Evolutionary conservation across 768 basidiomycete species (phyloP), one percentile per base, ranked within the genome.

Genomic region (Hygrophorus pudorinus): DNA sequence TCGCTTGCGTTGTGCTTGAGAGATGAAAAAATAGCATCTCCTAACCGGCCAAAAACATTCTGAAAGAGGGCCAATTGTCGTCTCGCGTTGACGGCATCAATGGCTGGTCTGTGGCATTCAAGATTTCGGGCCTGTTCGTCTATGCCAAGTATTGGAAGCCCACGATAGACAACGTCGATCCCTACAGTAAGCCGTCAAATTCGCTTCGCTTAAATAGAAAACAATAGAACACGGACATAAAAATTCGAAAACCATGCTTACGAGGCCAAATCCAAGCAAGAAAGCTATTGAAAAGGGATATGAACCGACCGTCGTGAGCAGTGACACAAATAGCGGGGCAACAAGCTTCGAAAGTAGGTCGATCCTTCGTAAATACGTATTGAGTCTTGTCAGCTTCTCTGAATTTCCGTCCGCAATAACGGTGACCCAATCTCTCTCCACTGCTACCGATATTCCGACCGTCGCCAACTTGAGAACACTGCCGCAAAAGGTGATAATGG

Each of bases 361-460:
- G 12, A 67, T 65, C 7, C 62, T 61, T 29, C 65, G 50, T 34
- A 68, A 58, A 38, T 53, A 66, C 3, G 71, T 68, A 49, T 76
- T 76, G 17, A 76, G 53, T 13, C 50, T 60, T 1, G 70, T 67
- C 7, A 76, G 59, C 41, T 75, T 71, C 11, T 61, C 56, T 5
- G 42, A 43, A 17, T 31, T 20, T 12, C 14, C 32, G 13, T 34
- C 42, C 20, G 30, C 29, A 27, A 43, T 43, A 14, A 27, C 17
- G 0, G 65, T 64, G 0, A 66, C 70, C 75, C 75, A 77, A 45
- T 77, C 75, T 10, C 73, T 56, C 50, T 76, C 69, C 17, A 76
- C 60, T 1, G 70, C 65, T 1, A 75, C 64, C 0, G 67, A 61
- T 28, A 72, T 65, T 11, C 65, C 60, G 2, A 65, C 64, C 13